These are phyloP conservation scores for Hyphodiscus hymeniophilus DNA, from an alignment of 495 filamentous ascomycete genomes.

Conservation along the genomic window DNA sequence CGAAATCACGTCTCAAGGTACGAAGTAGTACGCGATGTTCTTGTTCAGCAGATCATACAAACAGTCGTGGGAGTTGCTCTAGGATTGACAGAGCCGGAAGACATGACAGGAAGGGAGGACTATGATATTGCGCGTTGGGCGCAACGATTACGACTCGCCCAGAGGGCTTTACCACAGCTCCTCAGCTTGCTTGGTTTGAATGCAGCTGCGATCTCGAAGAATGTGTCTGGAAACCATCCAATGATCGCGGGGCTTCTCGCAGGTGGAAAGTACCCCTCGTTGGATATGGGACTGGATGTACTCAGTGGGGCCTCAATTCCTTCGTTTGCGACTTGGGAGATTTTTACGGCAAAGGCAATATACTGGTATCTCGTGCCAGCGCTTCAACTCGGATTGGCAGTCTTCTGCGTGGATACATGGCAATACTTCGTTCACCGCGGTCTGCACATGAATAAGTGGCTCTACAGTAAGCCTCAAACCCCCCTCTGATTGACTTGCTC, in stretches of 20 bases:
- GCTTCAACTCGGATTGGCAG: conserved; percentile 63
- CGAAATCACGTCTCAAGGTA: conserved; percentile 77
- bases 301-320: conserved; percentile 34
- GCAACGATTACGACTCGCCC: conserved; percentile 59
- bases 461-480: conserved; percentile 59
- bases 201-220: conserved; percentile 45
- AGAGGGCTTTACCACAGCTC: conserved; percentile 55
- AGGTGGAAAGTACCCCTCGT: conserved; percentile 64
- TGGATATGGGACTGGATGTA: conserved; percentile 37
- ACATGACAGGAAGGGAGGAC: conserved; percentile 63
- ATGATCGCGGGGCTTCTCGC: conserved; percentile 59
- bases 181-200: conserved; percentile 51
- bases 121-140: conserved; percentile 83
- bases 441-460: conserved; percentile 93
- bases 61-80: conserved; percentile 55
- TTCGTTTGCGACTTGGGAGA: conserved; percentile 67
- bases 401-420: conserved; percentile 82
- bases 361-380: conserved; percentile 74
- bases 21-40: conserved; percentile 78
- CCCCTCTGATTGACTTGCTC: background rate
- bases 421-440: conserved; percentile 92
- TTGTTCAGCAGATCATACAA: conserved; percentile 86
- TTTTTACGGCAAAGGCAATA: conserved; percentile 59
- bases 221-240: conserved; percentile 46
- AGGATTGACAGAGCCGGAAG: conserved; percentile 53